Conservation (phyloP, 495 filamentous ascomycete species). For the Rostrohypoxylon terebratum region DNA sequence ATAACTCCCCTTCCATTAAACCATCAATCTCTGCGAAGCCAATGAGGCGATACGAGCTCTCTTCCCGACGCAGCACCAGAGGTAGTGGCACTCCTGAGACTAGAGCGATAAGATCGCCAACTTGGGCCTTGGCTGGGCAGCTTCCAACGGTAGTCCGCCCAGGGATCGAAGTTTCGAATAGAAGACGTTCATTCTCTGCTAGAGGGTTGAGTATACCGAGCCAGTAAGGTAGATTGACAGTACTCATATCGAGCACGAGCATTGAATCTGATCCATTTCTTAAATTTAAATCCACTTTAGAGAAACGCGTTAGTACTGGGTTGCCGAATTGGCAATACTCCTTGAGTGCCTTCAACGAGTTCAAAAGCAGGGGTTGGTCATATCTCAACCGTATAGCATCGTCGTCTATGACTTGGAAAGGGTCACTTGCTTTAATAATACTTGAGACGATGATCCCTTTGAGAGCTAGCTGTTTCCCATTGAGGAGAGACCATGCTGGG, state of each 20-base stretch:
- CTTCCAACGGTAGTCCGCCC: neutral
- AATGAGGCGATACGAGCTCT: slow-evolving; percentile 3
- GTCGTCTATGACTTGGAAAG: slow-evolving; percentile 13
- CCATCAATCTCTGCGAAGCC: slow-evolving; percentile 22
- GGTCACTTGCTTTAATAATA: neutral
- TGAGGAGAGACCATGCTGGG: neutral
- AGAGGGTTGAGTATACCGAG: slow-evolving; percentile 4
- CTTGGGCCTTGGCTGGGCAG: neutral
- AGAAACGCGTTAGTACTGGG: slow-evolving; percentile 13
- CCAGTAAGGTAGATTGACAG: slow-evolving; percentile 1
- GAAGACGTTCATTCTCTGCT: neutral
- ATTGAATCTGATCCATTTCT: neutral
- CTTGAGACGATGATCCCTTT: slow-evolving; percentile 13
- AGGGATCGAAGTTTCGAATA: slow-evolving; percentile 1
- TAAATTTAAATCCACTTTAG: neutral
- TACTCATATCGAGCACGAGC: neutral
- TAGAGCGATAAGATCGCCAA: slow-evolving; percentile 11
- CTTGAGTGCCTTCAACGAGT: neutral
- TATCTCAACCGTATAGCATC: slow-evolving; percentile 7
- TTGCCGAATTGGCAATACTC: slow-evolving; percentile 4
- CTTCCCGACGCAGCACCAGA: slow-evolving; percentile 18
- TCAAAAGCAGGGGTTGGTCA: neutral
- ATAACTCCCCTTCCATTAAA: slow-evolving; percentile 13
- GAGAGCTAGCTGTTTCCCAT: neutral
- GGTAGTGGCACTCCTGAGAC: slow-evolving; percentile 11